Evolutionary conservation across 495 filamentous ascomycete species (phyloP).

Genomic region (Letharia columbiana): DNA sequence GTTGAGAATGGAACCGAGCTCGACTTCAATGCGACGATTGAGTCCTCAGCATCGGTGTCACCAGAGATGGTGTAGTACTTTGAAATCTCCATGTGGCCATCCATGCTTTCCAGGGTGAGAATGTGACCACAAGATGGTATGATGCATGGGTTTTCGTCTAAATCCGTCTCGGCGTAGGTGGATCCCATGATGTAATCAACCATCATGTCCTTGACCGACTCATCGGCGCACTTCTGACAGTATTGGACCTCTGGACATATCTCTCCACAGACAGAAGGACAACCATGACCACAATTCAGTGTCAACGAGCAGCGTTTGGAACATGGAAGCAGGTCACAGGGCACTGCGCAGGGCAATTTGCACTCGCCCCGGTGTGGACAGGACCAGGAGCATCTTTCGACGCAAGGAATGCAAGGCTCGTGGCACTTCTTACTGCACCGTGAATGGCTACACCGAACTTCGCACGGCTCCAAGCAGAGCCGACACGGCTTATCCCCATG

Average conservation of each 20-base stretch:
- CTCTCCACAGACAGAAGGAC: slow-evolving; percentile 62
- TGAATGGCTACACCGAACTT: slow-evolving; percentile 55
- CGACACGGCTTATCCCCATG: slow-evolving; percentile 46
- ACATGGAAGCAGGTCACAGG: slow-evolving; percentile 58
- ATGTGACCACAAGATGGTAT: slow-evolving; percentile 61
- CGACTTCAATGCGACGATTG: slow-evolving; percentile 35
- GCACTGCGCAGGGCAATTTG: slow-evolving; percentile 56
- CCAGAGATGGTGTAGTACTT: slow-evolving; percentile 41
- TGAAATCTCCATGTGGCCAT: slow-evolving; percentile 55
- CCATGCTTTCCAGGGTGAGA: slow-evolving; percentile 52
- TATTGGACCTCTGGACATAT: slow-evolving; percentile 45
- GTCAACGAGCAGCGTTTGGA: slow-evolving; percentile 48
- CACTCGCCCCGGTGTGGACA: slow-evolving; percentile 50
- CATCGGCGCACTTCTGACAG: slow-evolving; percentile 48
- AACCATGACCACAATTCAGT: slow-evolving; percentile 58
- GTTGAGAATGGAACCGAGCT: slow-evolving; percentile 43
- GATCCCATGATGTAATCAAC: slow-evolving; percentile 48
- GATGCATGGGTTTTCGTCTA: slow-evolving; percentile 52
- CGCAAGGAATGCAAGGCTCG: slow-evolving; percentile 60
- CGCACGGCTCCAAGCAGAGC: slow-evolving; percentile 48
- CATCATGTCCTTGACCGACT: slow-evolving; percentile 35
- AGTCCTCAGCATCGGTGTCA: slow-evolving; percentile 36
- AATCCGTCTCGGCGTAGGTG: slow-evolving; percentile 47
- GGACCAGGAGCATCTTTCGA: slow-evolving; percentile 43
- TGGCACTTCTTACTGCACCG: slow-evolving; percentile 48